Evolutionary conservation across 2,329 filamentous ascomycete species (phyloP).

Genomic region (Penicillium sp.): DNA sequence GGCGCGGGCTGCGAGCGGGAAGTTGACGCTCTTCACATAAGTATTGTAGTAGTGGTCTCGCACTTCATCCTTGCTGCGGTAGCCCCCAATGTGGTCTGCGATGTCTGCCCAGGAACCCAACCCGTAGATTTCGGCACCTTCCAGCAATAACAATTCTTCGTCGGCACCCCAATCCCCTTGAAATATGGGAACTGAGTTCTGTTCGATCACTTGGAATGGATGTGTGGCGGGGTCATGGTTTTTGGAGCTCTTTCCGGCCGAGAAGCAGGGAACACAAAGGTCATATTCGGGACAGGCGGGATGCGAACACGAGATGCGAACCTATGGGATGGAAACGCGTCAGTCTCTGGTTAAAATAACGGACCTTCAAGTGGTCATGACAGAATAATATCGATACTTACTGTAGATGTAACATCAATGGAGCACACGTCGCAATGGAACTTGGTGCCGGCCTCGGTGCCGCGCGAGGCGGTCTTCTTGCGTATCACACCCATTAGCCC

Average conservation of each 20-base stretch:
- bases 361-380: not conserved
- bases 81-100: constrained; percentile 95
- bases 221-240: constrained; percentile 85
- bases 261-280: constrained; percentile 92
- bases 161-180: constrained; percentile 94
- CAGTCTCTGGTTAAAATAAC: not conserved
- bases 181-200: constrained; percentile 97
- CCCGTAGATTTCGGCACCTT: constrained; percentile 94
- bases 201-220: constrained; percentile 90
- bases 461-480: constrained; percentile 85
- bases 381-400: constrained; percentile 48
- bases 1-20: constrained; percentile 83
- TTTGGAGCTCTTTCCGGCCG: constrained; percentile 74
- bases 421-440: constrained; percentile 98
- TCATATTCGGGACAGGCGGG: constrained; percentile 87
- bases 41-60: constrained; percentile 88
- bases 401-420: constrained; percentile 93
- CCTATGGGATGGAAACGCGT: constrained; percentile 50
- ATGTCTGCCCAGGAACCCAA: constrained; percentile 97
- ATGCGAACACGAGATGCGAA: constrained; percentile 90
- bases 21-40: constrained; percentile 77
- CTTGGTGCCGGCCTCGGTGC: constrained; percentile 84
- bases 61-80: constrained; percentile 90
- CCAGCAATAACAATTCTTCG: constrained; percentile 87
- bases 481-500: constrained; percentile 83